phyloP scores from a whole-genome alignment of 495 filamentous ascomycete species.

The Tuber magnatum region DNA sequence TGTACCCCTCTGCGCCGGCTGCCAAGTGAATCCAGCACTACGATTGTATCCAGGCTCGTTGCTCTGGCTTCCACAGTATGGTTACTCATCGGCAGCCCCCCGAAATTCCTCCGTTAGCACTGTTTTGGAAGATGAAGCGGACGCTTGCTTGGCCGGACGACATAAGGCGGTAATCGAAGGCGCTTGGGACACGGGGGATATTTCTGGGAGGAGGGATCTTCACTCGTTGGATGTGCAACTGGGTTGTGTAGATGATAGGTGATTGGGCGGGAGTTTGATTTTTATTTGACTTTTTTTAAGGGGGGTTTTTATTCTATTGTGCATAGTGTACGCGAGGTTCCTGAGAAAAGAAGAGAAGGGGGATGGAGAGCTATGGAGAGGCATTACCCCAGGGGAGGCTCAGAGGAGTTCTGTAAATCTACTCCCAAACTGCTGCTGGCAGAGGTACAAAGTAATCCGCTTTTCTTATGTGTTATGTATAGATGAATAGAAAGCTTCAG shows the following conservation, averaged over 20 bases:
- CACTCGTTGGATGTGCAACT: neutral
- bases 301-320: neutral
- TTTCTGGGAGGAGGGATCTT: neutral
- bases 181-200: neutral
- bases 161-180: neutral
- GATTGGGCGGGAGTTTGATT: neutral
- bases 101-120: neutral
- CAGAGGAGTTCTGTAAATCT: neutral
- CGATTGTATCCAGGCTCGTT: conserved; percentile 30
- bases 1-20: conserved; percentile 31
- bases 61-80: conserved; percentile 21
- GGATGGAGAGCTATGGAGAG: neutral
- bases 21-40: conserved; percentile 28
- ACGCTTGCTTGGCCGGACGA: neutral
- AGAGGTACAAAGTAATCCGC: neutral
- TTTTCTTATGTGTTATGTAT: neutral
- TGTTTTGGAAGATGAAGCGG: neutral
- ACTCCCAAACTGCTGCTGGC: neutral
- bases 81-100: neutral
- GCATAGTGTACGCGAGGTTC: neutral
- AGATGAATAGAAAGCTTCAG: conserved; percentile 1
- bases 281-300: neutral
- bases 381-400: neutral
- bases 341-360: neutral
- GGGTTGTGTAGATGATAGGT: conserved; percentile 3